Conservation (phyloP, 2,329 filamentous ascomycete species). For the Arthrobotrys conoides region DNA sequence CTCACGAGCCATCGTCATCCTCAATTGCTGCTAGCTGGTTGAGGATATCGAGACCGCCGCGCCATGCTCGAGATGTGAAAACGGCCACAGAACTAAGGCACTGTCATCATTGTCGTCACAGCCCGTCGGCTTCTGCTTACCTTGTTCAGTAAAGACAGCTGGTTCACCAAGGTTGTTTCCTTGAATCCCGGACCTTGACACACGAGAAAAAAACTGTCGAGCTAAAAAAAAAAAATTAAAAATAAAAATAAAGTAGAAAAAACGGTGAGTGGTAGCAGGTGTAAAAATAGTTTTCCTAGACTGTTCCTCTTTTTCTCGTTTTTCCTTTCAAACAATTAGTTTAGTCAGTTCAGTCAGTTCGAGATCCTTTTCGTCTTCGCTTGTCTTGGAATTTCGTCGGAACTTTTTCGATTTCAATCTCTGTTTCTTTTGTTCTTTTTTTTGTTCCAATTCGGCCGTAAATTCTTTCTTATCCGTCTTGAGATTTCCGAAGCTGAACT, state of each 20-base stretch:
- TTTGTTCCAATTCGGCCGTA: slow-evolving; percentile 48
- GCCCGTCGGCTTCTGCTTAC: slow-evolving; percentile 58
- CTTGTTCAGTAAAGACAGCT: slow-evolving; percentile 59
- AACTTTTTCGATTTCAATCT: slow-evolving; percentile 30
- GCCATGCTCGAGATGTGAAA: slow-evolving; percentile 51
- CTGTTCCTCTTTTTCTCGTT: slow-evolving; percentile 17
- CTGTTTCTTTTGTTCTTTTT: too few relatives aligned
- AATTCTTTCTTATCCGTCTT: slow-evolving; percentile 22
- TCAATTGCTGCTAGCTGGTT: slow-evolving; percentile 32
- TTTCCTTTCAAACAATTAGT: slow-evolving; percentile 35
- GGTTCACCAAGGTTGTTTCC: slow-evolving; percentile 45
- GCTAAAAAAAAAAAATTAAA: neutral
- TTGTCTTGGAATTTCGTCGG: slow-evolving; percentile 57
- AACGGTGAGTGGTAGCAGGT: slow-evolving; percentile 16
- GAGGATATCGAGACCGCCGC: slow-evolving; percentile 41
- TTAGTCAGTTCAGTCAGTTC: slow-evolving; percentile 19
- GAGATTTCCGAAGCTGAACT: slow-evolving; percentile 9
- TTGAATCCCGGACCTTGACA: slow-evolving; percentile 54
- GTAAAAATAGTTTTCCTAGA: slow-evolving; percentile 57
- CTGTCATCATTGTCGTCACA: slow-evolving; percentile 60
- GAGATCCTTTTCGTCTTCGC: slow-evolving; percentile 32
- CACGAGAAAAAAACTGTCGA: slow-evolving; percentile 17
- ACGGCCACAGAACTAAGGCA: slow-evolving; percentile 35
- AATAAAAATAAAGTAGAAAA: slow-evolving; percentile 1
- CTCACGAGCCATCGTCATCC: slow-evolving; percentile 26